Base-by-base conservation (phyloP, 768 basidiomycete species). In the Mycena metata region DNA sequence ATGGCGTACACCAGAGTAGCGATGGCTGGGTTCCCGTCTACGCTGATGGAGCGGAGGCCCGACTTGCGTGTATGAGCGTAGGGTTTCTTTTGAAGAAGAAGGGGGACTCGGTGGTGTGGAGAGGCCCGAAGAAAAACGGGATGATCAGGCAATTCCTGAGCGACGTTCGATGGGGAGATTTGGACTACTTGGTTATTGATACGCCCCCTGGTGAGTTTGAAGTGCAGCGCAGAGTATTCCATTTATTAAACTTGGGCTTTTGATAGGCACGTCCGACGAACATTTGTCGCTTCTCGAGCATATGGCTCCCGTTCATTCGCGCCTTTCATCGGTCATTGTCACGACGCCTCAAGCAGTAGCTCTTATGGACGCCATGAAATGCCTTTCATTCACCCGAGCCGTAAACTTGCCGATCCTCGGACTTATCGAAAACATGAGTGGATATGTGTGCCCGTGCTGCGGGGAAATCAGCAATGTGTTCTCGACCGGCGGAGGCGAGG, bases 1-100 rank as follows among this genome's bases (percentile, higher is more conserved):
- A 91, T 63, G 89, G 89, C 1, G 95, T 98, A 36, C 94, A 98
- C 76, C 96, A 98, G 77, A 96, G 95, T 75, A 95, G 92, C 64
- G 91, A 91, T 73, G 98, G 97, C 11, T 99, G 98, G 98, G 96
- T 99, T 2, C 98, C 98, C 0, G 97, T 99, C 4, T 99, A 96
- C 76, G 95, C 94, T 3, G 97, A 99, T 79, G 92, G 90, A 17
- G 77, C 85, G 23, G 84, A 84, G 49, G 89, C 89, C 30, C 83
- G 96, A 72, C 78, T 99, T 66, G 92, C 91, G 15, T 96, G 95
- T 79, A 99, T 99, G 98, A 96, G 94, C 76, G 96, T 99, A 11
- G 98, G 96, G 3, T 98, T 99, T 79, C 82, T 99, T 72, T 80
- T 99, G 73, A 94, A 95, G 82, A 91, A 91, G 76, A 91, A 90